A percentile compares a stretch with the other conserved stretches of the same genome.
Evolutionary conservation across 306 rosid genomes (phyloP).

Genomic region (Calophaca sinica): DNA sequence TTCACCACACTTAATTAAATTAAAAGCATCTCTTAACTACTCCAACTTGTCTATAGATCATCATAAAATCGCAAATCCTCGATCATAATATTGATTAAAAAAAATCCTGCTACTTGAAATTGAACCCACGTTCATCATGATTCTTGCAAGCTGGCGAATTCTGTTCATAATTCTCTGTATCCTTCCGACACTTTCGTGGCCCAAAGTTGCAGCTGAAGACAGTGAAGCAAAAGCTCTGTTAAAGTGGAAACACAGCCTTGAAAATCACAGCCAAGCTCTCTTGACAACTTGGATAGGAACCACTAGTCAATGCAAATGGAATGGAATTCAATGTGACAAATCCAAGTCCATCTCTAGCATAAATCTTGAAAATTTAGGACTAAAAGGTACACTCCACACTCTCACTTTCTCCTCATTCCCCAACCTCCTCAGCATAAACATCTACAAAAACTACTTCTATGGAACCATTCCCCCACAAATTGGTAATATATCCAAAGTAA

Average conservation of each 20-base stretch:
- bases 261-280: constrained; percentile 25
- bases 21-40: neutral
- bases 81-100: neutral
- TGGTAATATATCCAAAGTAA: constrained; percentile 36
- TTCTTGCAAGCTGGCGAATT: neutral
- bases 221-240: constrained; percentile 42
- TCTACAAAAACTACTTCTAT: constrained; percentile 10
- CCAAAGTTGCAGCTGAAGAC: constrained; percentile 16
- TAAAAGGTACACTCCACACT: constrained; percentile 49
- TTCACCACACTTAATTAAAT: neutral
- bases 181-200: neutral
- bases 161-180: constrained; percentile 11
- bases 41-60: neutral
- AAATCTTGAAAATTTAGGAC: constrained; percentile 19
- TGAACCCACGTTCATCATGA: neutral
- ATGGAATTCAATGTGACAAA: constrained; percentile 42
- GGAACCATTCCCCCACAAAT: constrained; percentile 49
- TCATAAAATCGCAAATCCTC: neutral
- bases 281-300: constrained; percentile 42
- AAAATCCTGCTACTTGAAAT: neutral
- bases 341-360: constrained; percentile 2
- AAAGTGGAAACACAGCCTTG: constrained; percentile 48
- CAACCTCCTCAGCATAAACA: constrained; percentile 36
- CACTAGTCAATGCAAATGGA: constrained; percentile 40
- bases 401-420: constrained; percentile 44